These are phyloP conservation scores for Pezizomycotina sp. DNA, from an alignment of 2,329 filamentous ascomycete species.

Conservation along the genomic window DNA sequence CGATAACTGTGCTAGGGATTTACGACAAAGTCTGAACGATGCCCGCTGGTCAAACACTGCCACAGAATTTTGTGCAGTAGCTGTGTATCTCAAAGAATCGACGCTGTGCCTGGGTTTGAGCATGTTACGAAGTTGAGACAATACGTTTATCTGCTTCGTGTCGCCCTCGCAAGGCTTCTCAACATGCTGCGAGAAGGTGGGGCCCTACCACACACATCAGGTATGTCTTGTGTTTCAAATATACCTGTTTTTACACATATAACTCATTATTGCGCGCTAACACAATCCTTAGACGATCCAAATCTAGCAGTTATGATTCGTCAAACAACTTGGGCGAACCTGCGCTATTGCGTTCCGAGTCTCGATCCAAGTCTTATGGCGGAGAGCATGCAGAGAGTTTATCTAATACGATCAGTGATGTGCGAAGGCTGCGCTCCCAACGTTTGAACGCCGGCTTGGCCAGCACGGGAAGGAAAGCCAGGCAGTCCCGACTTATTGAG, in stretches of 20 bases:
- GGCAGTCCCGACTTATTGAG: conserved; percentile 84
- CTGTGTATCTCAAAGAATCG: conserved; percentile 45
- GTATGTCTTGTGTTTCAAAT: conserved; percentile 30
- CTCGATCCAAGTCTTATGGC: conserved; percentile 57
- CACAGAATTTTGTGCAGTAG: conserved; percentile 53
- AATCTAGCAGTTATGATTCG: conserved; percentile 49
- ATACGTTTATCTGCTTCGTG: conserved; percentile 81
- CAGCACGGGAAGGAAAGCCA: conserved; percentile 75
- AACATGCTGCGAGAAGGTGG: conserved; percentile 74
- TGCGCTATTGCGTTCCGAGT: conserved; percentile 45
- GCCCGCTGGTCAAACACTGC: conserved; percentile 51
- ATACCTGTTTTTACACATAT: conserved; percentile 5
- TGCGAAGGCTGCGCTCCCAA: conserved; percentile 77
- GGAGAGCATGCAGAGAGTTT: conserved; percentile 45
- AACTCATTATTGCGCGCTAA: conserved; percentile 2
- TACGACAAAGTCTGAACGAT: conserved; percentile 51
- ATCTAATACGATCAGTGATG: conserved; percentile 90
- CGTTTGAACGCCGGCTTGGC: conserved; percentile 88
- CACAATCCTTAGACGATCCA: conserved; percentile 42
- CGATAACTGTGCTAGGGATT: conserved; percentile 53
- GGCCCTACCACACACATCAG: conserved; percentile 55
- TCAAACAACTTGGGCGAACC: conserved; percentile 44
- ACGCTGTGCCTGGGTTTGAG: conserved; percentile 46
- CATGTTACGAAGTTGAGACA: conserved; percentile 76
- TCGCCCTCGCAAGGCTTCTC: conserved; percentile 75